Evolutionary conservation across 2,329 filamentous ascomycete species (phyloP), one percentile per base, ranked within the genome.

Genomic region (Talaromyces sp.): DNA sequence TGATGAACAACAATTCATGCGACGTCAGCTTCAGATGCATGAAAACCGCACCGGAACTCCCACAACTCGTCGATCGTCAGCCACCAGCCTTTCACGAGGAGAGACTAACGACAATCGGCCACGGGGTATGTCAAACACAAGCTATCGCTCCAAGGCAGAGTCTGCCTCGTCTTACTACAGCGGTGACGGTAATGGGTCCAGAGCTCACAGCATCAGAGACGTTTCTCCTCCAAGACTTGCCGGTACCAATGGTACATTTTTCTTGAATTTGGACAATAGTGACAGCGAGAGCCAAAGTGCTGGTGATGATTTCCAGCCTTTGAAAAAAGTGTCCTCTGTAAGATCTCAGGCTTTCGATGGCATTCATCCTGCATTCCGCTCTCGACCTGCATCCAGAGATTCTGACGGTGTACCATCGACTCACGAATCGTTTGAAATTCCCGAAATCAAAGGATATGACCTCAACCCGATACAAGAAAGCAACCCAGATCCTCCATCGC

Each of bases 1-100:
- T 70, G 92, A 96, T 71, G 93, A 97, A 72, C 87, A 89, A 22
- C 90, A 92, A 72, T 97, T 92, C 72, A 86, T 91, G 5, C 90
- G 96, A 73, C 87, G 92, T 52, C 90, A 96, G 72, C 81, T 91
- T 57, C 90, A 93, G 74, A 86, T 97, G 75, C 90, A 94, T 68
- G 86, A 90, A 71, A 90, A 89, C 33, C 86, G 89, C 31, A 89
- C 90, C 64, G 87, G 86, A 0, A 86, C 89, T 39, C 76, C 80
- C 61, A 71, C 66, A 66, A 74, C 68, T n/a, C 72, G 71, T 33
- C 71, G 70, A 22, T 73, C 74, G 13, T 72, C 74, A 35, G 69
- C 72, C 1, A 69, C 70, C n/a, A 69, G 69, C 35, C 66, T 70
- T 35, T 66, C 65, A 14, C 56, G 22, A 47, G 56, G 50, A 56